Conservation (phyloP, 331 rosid species). For the Rosa hybrid region DNA sequence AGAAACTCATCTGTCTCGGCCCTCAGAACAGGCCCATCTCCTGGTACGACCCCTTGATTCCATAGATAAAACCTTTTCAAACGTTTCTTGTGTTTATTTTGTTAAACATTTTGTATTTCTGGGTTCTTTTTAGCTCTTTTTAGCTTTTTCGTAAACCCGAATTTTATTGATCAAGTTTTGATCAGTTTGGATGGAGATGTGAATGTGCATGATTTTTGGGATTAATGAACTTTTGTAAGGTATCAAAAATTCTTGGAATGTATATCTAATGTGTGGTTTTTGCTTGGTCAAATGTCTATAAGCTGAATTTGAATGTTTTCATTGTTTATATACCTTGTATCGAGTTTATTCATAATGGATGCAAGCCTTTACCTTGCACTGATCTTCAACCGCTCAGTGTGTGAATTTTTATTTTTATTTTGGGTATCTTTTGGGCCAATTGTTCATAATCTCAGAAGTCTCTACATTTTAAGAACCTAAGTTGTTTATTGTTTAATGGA, state of each 20-base stretch:
- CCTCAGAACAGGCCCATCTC: conserved; percentile 43
- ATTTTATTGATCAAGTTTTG: neutral
- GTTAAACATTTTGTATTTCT: neutral
- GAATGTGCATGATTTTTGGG: neutral
- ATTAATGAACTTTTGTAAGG: neutral
- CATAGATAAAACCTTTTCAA: neutral
- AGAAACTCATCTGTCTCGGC: conserved; percentile 29
- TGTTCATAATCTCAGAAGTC: neutral
- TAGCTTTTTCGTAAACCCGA: neutral
- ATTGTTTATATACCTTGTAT: neutral
- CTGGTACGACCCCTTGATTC: conserved; percentile 31
- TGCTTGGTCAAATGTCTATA: neutral
- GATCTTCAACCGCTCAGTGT: neutral
- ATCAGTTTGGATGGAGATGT: neutral
- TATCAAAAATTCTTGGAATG: neutral
- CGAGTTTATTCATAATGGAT: neutral
- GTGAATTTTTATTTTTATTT: neutral
- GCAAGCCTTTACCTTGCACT: neutral
- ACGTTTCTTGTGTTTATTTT: neutral
- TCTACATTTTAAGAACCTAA: neutral
- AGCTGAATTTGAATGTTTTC: neutral
- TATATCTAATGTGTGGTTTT: neutral
- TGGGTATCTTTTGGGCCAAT: neutral
- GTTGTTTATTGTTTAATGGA: neutral
- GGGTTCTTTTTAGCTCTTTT: neutral